A percentile compares a stretch with the other conserved stretches of the same genome.
These are phyloP conservation scores for Penicillium sp. DNA, from an alignment of 2,329 filamentous ascomycete species.

Conservation along the genomic window DNA sequence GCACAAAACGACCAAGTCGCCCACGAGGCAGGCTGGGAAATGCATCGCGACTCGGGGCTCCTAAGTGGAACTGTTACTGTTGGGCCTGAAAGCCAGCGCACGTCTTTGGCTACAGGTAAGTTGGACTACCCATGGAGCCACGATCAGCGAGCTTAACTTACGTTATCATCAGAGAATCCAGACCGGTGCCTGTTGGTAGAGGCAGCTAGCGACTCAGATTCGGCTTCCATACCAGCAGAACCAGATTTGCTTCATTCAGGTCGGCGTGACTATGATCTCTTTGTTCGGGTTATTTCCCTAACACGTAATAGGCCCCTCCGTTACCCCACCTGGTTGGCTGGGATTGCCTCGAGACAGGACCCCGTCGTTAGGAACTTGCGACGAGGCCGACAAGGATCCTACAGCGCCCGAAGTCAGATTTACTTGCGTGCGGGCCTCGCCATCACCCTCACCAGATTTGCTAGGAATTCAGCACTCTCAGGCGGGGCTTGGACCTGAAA, in stretches of 20 bases:
- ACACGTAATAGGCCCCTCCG: background rate
- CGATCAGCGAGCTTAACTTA: background rate
- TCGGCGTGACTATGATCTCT: background rate
- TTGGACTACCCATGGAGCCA: background rate
- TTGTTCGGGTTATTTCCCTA: background rate
- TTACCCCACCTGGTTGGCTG: background rate
- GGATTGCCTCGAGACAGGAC: background rate
- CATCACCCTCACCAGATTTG: background rate
- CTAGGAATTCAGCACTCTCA: too few relatives aligned
- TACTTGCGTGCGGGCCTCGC: background rate
- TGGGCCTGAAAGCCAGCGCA: background rate
- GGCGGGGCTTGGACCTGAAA: background rate
- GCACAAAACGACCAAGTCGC: background rate
- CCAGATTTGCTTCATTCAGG: background rate
- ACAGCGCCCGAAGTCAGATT: background rate
- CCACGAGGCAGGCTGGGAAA: background rate
- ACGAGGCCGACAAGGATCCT: slow-evolving; percentile 1
- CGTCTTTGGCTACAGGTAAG: background rate
- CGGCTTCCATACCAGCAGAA: background rate
- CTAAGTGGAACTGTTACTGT: background rate
- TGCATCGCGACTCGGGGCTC: background rate
- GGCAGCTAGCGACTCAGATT: background rate
- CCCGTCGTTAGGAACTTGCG: background rate
- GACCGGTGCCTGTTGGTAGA: background rate
- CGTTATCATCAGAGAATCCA: background rate